Evolutionary conservation across 768 basidiomycete species (phyloP).

Genomic region (Mycena capillaripes): DNA sequence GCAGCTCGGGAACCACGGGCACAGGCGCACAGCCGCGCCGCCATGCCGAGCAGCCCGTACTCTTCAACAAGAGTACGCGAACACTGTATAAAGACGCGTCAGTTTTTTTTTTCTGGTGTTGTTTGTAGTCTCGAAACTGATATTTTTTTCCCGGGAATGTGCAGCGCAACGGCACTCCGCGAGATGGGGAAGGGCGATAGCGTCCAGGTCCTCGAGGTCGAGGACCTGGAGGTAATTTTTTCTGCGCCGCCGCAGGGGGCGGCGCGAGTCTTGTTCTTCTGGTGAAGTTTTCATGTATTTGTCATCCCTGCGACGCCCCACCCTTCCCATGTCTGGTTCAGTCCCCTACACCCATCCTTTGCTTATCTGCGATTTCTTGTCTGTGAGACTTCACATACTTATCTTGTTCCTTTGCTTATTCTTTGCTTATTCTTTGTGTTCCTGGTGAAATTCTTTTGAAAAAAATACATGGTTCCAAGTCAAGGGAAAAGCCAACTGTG

Average conservation of each 20-base stretch:
- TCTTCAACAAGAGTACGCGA: slow-evolving; percentile 9
- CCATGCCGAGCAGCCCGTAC: slow-evolving; percentile 1
- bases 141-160: too few relatives aligned
- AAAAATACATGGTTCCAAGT: background rate
- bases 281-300: background rate
- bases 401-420: too few relatives aligned
- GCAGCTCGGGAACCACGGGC: background rate
- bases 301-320: background rate
- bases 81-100: slow-evolving; percentile 6
- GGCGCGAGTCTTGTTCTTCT: background rate
- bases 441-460: slow-evolving; percentile 1
- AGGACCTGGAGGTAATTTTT: slow-evolving; percentile 5
- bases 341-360: too few relatives aligned
- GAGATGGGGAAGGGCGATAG: slow-evolving; percentile 11
- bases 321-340: too few relatives aligned
- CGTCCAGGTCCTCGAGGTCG: slow-evolving; percentile 3
- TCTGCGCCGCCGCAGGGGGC: background rate
- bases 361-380: background rate
- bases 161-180: background rate
- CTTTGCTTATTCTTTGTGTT: slow-evolving; percentile 3
- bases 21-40: background rate
- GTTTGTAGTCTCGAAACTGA: slow-evolving; percentile 6
- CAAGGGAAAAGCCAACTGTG: background rate
- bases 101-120: background rate
- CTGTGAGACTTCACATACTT: background rate